Evolutionary conservation across 352 stramenopile species (phyloP), one percentile per base, ranked within the genome.

Genomic region (Peronosclerospora sorghi): DNA sequence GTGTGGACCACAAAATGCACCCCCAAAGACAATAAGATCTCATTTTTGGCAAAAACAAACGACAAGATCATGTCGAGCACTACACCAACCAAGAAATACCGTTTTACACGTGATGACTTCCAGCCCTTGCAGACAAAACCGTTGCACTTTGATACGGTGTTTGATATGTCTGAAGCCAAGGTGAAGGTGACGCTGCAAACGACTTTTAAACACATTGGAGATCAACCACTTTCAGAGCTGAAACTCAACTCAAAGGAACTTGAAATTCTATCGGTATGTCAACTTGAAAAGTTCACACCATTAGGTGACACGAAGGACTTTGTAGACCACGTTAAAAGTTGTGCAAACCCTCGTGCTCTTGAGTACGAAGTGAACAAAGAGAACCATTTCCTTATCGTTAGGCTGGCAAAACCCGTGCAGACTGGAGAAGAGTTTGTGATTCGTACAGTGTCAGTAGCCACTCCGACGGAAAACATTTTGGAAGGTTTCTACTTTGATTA

Each of bases 401-500:
- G 79, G 51, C 56, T 87, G 5, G 32, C 30, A 19, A 60, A 65
- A 28, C 72, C 73, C 6, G 52, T 84, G 35, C 56, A 75, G 45
- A 59, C 47, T 12, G 69, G 68, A 26, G 63, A 83, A 32, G 69
- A 85, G 61, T 75, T 87, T 56, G 67, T 83, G 20, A 57, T 87
- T 42, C 68, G 69, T 47, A 83, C 69, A 0, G 69, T 83, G 45
- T 81, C 58, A 32, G 59, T 81, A 14, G 72, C 69, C 9, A 80
- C 65, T 19, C 72, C 72, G 2, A 87, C 72, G 0, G 75, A 83
- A 37, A 87, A 83, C 56, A 87, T 87, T 29, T 48, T 87, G 8
- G 74, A 87, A 38, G 74, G 74, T 13, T 45, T 87, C 32, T 87
- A 87, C 65, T 87, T 65, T 40, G 74, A 87, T 48, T 87, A 83